Base-by-base conservation (phyloP, 495 filamentous ascomycete genomes). In the Penicillium longicatenatum region DNA sequence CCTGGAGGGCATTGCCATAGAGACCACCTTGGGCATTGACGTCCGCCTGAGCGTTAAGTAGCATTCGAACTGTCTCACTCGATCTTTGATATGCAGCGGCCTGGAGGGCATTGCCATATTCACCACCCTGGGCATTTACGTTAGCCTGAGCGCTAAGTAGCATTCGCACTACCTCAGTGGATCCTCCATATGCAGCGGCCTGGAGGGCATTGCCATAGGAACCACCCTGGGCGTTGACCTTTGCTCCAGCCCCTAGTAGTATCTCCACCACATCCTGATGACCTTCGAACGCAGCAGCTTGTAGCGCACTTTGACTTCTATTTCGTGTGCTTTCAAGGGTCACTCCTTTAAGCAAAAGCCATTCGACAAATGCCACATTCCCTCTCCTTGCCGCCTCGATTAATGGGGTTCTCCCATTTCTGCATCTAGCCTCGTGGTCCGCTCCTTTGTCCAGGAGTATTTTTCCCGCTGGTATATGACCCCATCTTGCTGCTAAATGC, bases 171-270 rank as follows among this genome's bases (percentile, higher is more conserved):
- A 53, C 45, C n/a, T 61, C 54, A 33, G 9, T 29, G 29, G 30
- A 20, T 51, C 47, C 54, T 9, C 2, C 3, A 29, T 9, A 20
- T 31, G 37, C 46, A 39, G 59, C 54, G 21, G 41, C 39, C 26
- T 57, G 55, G 21, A 62, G 59, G 26, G 59, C 54, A 54, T 46
- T 61, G 39, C 53, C 58, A 26, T 17, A 52, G 19, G 21, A 0
- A 33, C 41, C 52, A 54, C 24, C 24, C 4, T 54, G 41, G 4
- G 52, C 52, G 35, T 50, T 49, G n/a, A 49, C 53, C 30, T 54
- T 26, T 14, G 53, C 45, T 29, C 31, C 44, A 42, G 54, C 44
- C 30, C 12, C 45, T 16, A 50, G 19, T 22, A 56, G 10, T 33
- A 56, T 44, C 6, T 41, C 0, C 19, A 56, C 45, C 10, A 56